These are phyloP conservation scores for Capsicum pubescens DNA, from an alignment of 257 asterid genomes.

Conservation along the genomic window DNA sequence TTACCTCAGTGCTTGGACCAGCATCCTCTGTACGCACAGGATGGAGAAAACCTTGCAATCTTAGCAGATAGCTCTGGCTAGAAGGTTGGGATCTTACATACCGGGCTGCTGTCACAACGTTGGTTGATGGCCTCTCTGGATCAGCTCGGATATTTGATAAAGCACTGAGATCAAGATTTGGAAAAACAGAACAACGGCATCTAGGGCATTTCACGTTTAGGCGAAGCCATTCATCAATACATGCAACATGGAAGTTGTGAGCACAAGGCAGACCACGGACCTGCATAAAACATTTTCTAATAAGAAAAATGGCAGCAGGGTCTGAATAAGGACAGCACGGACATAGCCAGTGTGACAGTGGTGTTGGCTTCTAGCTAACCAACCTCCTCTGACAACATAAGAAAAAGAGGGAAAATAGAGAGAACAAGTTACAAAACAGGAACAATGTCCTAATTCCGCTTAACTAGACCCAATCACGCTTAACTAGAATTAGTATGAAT, in stretches of 20 bases:
- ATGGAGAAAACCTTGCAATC: conserved; percentile 79
- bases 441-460: not conserved
- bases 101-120: conserved; percentile 55
- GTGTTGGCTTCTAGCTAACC: not conserved
- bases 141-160: conserved; percentile 74
- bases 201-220: conserved; percentile 93
- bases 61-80: conserved; percentile 75
- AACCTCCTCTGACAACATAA: not conserved
- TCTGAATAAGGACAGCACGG: not conserved
- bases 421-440: not conserved
- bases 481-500: not conserved
- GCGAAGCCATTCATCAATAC: conserved; percentile 97
- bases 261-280: conserved; percentile 99
- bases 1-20: conserved; percentile 35
- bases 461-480: not conserved
- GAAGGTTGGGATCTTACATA: conserved; percentile 73
- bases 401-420: not conserved
- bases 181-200: conserved; percentile 95
- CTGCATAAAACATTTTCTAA: conserved; percentile 62
- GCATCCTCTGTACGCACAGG: conserved; percentile 60
- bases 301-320: not conserved
- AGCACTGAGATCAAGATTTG: conserved; percentile 95
- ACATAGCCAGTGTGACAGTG: not conserved
- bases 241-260: conserved; percentile 93
- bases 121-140: conserved; percentile 54